A percentile compares a stretch with the other conserved stretches of the same genome.
These are phyloP conservation scores for Capsicum baccatum DNA, from an alignment of 257 asterid genomes.

Conservation along the genomic window DNA sequence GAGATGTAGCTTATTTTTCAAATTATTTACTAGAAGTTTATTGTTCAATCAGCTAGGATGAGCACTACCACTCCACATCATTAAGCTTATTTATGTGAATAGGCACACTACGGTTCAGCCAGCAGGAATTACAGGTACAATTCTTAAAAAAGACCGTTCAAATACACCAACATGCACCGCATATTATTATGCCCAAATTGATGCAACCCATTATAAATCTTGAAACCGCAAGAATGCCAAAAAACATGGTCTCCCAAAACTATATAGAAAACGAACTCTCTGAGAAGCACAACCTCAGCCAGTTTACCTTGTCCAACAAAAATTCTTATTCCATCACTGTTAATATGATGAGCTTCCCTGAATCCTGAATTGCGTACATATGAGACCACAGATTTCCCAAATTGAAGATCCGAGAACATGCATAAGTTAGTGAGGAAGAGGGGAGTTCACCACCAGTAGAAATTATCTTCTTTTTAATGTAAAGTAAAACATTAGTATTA, in stretches of 20 bases:
- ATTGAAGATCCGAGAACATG: not conserved
- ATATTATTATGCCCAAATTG: not conserved
- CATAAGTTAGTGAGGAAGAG: constrained; percentile 1
- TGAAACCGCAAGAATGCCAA: not conserved
- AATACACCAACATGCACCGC: not conserved
- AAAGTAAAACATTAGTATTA: not conserved
- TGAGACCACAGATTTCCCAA: constrained; percentile 9
- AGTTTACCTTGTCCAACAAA: not conserved
- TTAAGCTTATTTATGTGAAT: not conserved
- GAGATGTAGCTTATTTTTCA: not conserved
- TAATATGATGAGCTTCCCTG: not conserved
- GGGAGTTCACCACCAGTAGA: not conserved
- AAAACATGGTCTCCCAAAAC: not conserved
- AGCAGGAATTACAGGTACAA: not conserved
- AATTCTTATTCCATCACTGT: constrained; percentile 3
- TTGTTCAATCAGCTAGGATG: constrained; percentile 13
- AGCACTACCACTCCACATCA: not conserved
- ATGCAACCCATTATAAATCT: not conserved
- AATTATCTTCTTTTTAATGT: not conserved
- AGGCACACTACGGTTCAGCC: not conserved
- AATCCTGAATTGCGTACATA: not conserved
- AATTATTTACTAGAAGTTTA: constrained; percentile 10
- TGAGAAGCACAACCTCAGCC: not conserved
- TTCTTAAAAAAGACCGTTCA: not conserved
- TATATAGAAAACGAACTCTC: not conserved